A percentile compares a stretch with the other conserved stretches of the same genome.
Evolutionary conservation across 257 asterid species (phyloP).

Genomic region (Thymus quinquecostatus): DNA sequence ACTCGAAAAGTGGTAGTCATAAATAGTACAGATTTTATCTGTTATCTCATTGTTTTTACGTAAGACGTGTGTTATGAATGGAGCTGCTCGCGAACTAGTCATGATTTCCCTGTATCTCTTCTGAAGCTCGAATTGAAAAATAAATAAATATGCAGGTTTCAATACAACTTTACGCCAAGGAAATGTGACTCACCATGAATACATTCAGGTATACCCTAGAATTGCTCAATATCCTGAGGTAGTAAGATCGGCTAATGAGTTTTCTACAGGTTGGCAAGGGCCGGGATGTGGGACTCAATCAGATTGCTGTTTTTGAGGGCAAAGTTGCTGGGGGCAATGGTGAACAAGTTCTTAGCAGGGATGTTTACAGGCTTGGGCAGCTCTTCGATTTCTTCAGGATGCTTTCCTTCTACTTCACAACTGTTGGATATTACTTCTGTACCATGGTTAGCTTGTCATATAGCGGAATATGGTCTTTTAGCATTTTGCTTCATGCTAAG

Average conservation of each 20-base stretch:
- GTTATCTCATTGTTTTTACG: constrained; percentile 7
- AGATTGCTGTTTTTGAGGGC: constrained; percentile 98
- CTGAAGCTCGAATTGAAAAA: constrained; percentile 25
- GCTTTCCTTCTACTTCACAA: constrained; percentile 96
- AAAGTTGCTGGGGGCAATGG: constrained; percentile 99
- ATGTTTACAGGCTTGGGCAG: constrained; percentile 96
- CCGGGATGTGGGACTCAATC: constrained; percentile 97
- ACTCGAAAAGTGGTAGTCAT: constrained; percentile 12
- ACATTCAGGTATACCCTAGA: constrained; percentile 74
- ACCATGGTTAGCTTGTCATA: constrained; percentile 75
- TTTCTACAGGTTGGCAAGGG: constrained; percentile 92
- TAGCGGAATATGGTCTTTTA: constrained; percentile 25
- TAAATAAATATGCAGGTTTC: constrained; percentile 64
- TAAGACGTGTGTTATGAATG: background rate
- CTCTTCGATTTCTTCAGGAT: constrained; percentile 95
- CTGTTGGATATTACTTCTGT: constrained; percentile 95
- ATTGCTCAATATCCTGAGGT: constrained; percentile 10
- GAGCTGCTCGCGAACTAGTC: constrained; percentile 10
- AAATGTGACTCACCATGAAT: constrained; percentile 96
- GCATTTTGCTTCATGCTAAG: constrained; percentile 13
- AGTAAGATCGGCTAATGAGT: constrained; percentile 28
- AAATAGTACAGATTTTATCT: background rate
- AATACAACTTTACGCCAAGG: constrained; percentile 97
- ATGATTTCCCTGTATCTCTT: constrained; percentile 12
- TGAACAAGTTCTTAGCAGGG: constrained; percentile 98